Evolutionary conservation across 139 green algal species (phyloP).

Genomic region (Tetraselmis chui): DNA sequence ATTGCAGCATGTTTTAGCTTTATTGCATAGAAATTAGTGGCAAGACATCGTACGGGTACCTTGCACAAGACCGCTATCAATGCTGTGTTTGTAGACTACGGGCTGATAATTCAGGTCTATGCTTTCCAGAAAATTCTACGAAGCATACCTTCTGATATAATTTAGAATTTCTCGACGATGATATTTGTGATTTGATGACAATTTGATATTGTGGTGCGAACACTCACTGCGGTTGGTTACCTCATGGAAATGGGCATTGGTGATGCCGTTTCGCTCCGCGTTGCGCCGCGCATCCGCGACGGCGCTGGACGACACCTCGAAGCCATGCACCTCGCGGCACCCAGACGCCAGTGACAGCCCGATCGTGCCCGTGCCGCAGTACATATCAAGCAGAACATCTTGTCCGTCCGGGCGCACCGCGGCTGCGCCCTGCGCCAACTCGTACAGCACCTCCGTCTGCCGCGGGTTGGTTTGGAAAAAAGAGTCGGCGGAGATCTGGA

Average conservation of each 20-base stretch:
- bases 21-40: no score
- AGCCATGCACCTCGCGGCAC: slow-evolving; percentile 36
- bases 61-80: no score
- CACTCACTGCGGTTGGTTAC: no score
- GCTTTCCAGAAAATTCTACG: no score
- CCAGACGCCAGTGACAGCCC: slow-evolving; percentile 58
- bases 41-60: no score
- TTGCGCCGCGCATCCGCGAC: slow-evolving; percentile 58
- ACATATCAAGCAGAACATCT: slow-evolving; percentile 78
- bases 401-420: slow-evolving; percentile 6
- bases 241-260: slow-evolving; percentile 58
- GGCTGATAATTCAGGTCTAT: no score
- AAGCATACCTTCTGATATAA: no score
- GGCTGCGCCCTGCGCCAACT: slow-evolving; percentile 38
- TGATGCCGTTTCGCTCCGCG: slow-evolving; percentile 61
- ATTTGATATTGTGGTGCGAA: no score
- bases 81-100: no score
- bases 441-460: slow-evolving; percentile 67
- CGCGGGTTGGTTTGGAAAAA: slow-evolving; percentile 90
- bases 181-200: no score
- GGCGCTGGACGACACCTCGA: slow-evolving; percentile 38
- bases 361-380: slow-evolving; percentile 82
- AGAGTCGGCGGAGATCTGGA: slow-evolving; percentile 46
- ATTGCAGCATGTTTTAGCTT: no score
- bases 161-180: no score